phyloP scores from a whole-genome alignment of 768 basidiomycete species.

The Scleroderma citrinum region DNA sequence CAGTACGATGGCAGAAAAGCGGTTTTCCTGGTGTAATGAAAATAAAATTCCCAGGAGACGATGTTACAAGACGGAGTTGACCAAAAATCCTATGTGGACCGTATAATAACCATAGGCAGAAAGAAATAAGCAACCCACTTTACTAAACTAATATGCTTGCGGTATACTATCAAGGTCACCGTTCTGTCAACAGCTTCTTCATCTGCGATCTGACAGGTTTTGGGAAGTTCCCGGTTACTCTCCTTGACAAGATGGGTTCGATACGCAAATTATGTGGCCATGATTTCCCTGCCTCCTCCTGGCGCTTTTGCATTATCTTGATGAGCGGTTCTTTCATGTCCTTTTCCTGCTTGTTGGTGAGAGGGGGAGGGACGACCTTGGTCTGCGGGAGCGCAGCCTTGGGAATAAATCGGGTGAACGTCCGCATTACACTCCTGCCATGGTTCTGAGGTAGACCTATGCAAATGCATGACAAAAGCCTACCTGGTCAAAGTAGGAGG shows the following conservation, averaged over 20 bases:
- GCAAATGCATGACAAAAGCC: not conserved
- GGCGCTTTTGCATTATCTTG: slow-evolving; percentile 36
- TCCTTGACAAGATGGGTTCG: slow-evolving; percentile 38
- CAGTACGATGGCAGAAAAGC: too few relatives aligned
- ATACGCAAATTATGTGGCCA: slow-evolving; percentile 49
- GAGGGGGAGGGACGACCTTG: slow-evolving; percentile 25
- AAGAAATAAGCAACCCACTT: too few relatives aligned
- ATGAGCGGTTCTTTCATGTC: slow-evolving; percentile 32
- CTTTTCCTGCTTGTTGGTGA: slow-evolving; percentile 26
- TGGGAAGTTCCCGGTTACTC: slow-evolving; percentile 35
- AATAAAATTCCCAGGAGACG: too few relatives aligned
- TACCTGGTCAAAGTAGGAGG: not conserved
- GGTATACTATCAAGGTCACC: slow-evolving; percentile 8
- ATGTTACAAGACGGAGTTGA: too few relatives aligned
- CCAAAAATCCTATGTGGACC: not conserved
- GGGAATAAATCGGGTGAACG: slow-evolving; percentile 34
- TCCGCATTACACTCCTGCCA: slow-evolving; percentile 3
- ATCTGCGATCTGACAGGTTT: slow-evolving; percentile 33
- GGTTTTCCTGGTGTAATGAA: too few relatives aligned
- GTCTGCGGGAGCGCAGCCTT: slow-evolving; percentile 22
- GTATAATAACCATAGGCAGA: too few relatives aligned
- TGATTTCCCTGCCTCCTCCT: slow-evolving; percentile 31
- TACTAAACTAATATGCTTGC: not conserved
- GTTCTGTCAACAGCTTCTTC: slow-evolving; percentile 36
- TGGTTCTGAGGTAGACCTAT: not conserved